A percentile compares a stretch with the other conserved stretches of the same genome.
Evolutionary conservation across 352 stramenopile species (phyloP).

Genomic region (Globisporangium lucens): DNA sequence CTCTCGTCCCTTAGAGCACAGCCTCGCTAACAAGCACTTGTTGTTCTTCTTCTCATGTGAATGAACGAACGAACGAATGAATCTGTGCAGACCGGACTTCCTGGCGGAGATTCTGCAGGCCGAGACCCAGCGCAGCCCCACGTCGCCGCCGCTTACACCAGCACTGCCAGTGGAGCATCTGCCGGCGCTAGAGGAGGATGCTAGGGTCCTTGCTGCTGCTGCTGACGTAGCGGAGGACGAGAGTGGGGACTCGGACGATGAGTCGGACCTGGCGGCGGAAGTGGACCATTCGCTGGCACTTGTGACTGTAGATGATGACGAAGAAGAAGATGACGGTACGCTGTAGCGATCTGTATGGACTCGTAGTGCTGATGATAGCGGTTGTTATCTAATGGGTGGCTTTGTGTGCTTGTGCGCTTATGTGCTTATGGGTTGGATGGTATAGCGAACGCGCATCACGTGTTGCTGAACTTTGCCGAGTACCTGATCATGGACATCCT

Average conservation of each 20-base stretch:
- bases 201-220: not conserved
- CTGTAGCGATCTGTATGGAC: not conserved
- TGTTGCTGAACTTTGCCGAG: conserved; percentile 65
- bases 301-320: conserved; percentile 10
- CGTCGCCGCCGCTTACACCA: not conserved
- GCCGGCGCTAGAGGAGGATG: not conserved
- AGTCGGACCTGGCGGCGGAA: conserved; percentile 11
- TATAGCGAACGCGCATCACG: conserved; percentile 32
- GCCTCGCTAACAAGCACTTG: not conserved
- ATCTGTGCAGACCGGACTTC: conserved; percentile 47
- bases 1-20: not conserved
- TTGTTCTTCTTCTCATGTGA: not conserved
- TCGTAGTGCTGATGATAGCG: not conserved
- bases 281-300: conserved; percentile 12
- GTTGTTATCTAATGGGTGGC: not conserved
- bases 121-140: conserved; percentile 24
- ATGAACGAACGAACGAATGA: too few relatives aligned
- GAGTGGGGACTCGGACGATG: conserved; percentile 11
- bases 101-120: conserved; percentile 70
- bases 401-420: not conserved
- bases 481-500: conserved; percentile 67
- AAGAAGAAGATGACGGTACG: conserved; percentile 13
- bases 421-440: conserved; percentile 16
- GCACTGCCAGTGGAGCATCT: not conserved
- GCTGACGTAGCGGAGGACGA: not conserved